Percentiles rank a stretch among this genome's conserved stretches.
Evolutionary conservation across 306 rosid genomes (phyloP).

Genomic region (Glycyrrhiza uralensis): DNA sequence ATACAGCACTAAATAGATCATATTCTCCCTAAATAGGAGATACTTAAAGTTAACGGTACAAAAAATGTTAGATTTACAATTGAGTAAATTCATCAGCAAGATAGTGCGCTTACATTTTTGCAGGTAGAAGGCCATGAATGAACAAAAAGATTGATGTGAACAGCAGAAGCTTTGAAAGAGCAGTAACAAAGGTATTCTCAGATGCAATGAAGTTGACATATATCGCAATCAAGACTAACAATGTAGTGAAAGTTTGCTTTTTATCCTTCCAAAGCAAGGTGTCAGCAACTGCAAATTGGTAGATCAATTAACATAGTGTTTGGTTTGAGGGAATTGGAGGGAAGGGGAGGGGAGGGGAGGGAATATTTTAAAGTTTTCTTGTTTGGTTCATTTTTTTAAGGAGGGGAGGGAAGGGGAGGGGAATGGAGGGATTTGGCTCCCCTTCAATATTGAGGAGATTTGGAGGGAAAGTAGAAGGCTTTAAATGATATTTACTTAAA

Average conservation of each 20-base stretch:
- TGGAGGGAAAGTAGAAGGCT: too few relatives aligned
- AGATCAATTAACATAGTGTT: too few relatives aligned
- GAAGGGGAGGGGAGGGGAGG: too few relatives aligned
- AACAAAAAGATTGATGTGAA: slow-evolving; percentile 44
- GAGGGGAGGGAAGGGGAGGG: too few relatives aligned
- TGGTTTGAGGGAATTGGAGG: too few relatives aligned
- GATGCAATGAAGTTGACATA: slow-evolving; percentile 81
- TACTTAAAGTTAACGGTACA: not conserved
- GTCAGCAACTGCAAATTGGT: slow-evolving; percentile 78
- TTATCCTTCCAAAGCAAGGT: slow-evolving; percentile 92
- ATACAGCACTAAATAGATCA: not conserved
- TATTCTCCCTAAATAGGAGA: not conserved
- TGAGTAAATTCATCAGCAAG: not conserved
- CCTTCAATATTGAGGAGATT: too few relatives aligned
- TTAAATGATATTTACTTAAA: too few relatives aligned
- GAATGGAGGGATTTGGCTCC: too few relatives aligned
- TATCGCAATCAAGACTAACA: slow-evolving; percentile 63
- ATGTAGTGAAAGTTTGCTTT: slow-evolving; percentile 56
- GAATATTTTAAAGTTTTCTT: too few relatives aligned
- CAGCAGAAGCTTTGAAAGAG: slow-evolving; percentile 70
- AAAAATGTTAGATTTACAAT: not conserved
- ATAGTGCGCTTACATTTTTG: slow-evolving; percentile 56
- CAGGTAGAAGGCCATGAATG: slow-evolving; percentile 67
- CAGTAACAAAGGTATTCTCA: slow-evolving; percentile 57
- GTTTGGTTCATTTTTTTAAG: too few relatives aligned